Conservation (phyloP, 2,329 filamentous ascomycete species). For the Cytospora chrysosperma region DNA sequence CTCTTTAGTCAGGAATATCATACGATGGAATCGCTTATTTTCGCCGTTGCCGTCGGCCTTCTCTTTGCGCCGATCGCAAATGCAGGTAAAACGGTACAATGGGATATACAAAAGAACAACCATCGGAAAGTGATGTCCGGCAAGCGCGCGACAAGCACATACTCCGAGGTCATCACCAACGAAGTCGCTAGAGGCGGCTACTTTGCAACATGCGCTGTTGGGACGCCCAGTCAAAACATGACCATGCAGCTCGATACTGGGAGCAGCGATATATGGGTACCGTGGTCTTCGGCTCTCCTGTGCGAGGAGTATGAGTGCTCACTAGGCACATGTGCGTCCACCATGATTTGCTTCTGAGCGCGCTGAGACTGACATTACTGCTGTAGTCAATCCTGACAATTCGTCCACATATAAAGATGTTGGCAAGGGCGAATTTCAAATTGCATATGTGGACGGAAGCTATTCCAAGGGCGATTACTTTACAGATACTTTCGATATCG, state of each 20-base stretch:
- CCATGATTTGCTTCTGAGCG: conserved; percentile 29
- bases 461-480: conserved; percentile 59
- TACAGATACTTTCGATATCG: conserved; percentile 55
- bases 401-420: conserved; percentile 49
- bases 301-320: conserved; percentile 42
- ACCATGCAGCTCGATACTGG: conserved; percentile 63
- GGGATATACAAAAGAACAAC: conserved; percentile 45
- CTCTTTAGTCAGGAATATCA: no score
- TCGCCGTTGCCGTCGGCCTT: conserved; percentile 26
- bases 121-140: conserved; percentile 31
- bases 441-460: conserved; percentile 62
- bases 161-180: conserved; percentile 46
- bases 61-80: conserved; percentile 28
- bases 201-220: conserved; percentile 56
- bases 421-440: conserved; percentile 48
- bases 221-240: conserved; percentile 56
- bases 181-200: conserved; percentile 48
- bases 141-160: conserved; percentile 40
- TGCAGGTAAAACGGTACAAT: conserved; percentile 43
- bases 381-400: conserved; percentile 42
- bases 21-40: conserved; percentile 1
- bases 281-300: conserved; percentile 38
- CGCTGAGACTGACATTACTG: conserved; percentile 9
- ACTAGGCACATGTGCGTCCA: conserved; percentile 47
- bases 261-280: conserved; percentile 65